phyloP scores from a whole-genome alignment of 1,139 yeast genomes.

The Meyerozyma sp. region DNA sequence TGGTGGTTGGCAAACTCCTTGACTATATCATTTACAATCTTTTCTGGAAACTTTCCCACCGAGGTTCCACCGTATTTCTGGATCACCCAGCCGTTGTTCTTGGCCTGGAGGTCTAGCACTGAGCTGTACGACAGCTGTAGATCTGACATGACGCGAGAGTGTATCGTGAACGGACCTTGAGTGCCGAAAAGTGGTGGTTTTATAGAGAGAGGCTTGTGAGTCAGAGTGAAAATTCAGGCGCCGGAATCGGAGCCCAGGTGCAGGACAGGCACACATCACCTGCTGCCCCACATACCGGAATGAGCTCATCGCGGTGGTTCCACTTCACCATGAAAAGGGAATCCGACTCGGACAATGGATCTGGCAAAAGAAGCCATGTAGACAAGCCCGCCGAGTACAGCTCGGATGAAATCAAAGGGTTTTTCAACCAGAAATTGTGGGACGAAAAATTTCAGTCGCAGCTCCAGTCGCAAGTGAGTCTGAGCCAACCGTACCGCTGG shows the following conservation, averaged over 20 bases:
- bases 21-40: conserved; percentile 81
- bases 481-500: conserved; percentile 80
- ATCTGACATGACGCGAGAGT: background rate
- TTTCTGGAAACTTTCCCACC: conserved; percentile 86
- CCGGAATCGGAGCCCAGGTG: background rate
- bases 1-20: conserved; percentile 53
- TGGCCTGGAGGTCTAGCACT: conserved; percentile 31
- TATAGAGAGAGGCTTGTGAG: background rate
- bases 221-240: conserved; percentile 1
- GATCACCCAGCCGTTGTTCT: conserved; percentile 64
- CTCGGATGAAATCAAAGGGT: conserved; percentile 36
- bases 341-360: background rate
- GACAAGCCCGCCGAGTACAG: conserved; percentile 16
- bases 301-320: background rate
- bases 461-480: conserved; percentile 35
- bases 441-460: conserved; percentile 33
- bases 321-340: background rate
- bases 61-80: conserved; percentile 99
- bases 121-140: conserved; percentile 30
- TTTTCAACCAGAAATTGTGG: conserved; percentile 56
- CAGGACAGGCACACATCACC: background rate
- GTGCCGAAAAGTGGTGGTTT: background rate
- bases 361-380: background rate
- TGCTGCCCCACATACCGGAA: background rate
- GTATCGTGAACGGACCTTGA: too few species aligned